Conservation (phyloP, 139 green algal species). For the Coccomyxa sp. region DNA sequence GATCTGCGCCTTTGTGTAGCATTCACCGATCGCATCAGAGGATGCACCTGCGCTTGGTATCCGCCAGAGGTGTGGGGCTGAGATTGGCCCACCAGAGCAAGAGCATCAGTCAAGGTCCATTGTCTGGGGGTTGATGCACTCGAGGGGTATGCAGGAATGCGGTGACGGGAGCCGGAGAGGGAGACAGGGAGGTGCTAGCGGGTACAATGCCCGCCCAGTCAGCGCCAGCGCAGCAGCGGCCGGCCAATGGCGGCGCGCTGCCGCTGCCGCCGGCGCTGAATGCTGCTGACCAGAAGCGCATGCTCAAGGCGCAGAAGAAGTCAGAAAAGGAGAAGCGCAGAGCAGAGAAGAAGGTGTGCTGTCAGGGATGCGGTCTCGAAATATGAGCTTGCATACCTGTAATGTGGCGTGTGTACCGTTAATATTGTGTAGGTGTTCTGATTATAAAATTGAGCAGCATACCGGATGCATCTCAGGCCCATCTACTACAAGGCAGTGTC, state of each 20-base stretch:
- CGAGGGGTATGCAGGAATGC: conserved; percentile 12
- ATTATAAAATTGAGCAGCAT: too few species aligned
- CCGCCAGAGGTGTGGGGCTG: too few species aligned
- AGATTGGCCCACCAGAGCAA: too few species aligned
- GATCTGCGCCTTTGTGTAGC: too few species aligned
- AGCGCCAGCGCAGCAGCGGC: not conserved
- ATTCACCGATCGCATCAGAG: too few species aligned
- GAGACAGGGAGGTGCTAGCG: conserved; percentile 1
- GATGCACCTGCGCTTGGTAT: too few species aligned
- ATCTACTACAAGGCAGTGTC: too few species aligned
- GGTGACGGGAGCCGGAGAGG: conserved; percentile 1
- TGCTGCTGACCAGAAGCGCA: not conserved
- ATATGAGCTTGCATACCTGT: not conserved
- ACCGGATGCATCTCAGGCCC: too few species aligned
- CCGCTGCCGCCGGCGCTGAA: not conserved
- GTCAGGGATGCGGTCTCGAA: too few species aligned
- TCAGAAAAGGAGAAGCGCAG: not conserved
- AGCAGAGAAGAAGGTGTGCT: not conserved
- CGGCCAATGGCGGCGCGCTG: not conserved
- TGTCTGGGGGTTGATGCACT: too few species aligned
- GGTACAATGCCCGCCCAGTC: not conserved
- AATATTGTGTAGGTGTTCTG: not conserved
- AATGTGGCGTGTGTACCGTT: not conserved
- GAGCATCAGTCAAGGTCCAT: too few species aligned
- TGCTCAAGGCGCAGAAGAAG: not conserved